Base-by-base conservation (phyloP, 495 filamentous ascomycete species). In the Viridothelium virens region DNA sequence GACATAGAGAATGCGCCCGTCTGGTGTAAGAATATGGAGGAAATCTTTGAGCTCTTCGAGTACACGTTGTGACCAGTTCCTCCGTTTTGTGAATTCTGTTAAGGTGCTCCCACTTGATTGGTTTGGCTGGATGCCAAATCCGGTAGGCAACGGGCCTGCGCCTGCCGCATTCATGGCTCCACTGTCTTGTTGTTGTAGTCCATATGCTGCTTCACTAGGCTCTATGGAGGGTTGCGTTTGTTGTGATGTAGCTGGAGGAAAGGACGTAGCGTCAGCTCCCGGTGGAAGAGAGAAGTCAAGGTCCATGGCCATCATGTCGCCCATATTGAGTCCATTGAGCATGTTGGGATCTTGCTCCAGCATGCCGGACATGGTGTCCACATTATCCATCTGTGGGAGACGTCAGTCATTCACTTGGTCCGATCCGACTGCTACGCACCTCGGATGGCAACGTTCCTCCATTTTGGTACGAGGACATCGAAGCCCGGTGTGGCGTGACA, bases 21-120 rank as follows among this genome's bases (percentile, higher is more conserved):
- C 86, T 5, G 90, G 84, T 47, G 89, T 91, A 41, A 97, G 83
- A 47, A 98, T 89, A 67, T 96, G 86, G 37, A 96, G 76, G 69
- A 97, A 85, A 74, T 97, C 94, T 70, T 89, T 88, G 70, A 98
- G 81, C 78, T 97, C 94, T 71, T 92, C 89, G 18, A 98, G 79
- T 2, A 97, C 88, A 48, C 89, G 86, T 71, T 92, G 88, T 3
- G 90, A 87, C 94, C 94, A 97, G 70, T 92, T 93, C 63, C 87
- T 84, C 65, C 91, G 81, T 76, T 91, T 92, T 44, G 89, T 92
- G 68, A 90, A 90, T 70, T 92, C 88, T 66, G 89, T 91, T 71
- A 93, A 76, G 9, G 86, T 86, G 74, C 86, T 91, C 50, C 80
- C 84, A 59, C 79, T 78, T 44, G 77, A 77, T 53, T 78, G 71